Base-by-base conservation (phyloP, 805 yeast genomes). In the Hanseniaspora thailandica region DNA sequence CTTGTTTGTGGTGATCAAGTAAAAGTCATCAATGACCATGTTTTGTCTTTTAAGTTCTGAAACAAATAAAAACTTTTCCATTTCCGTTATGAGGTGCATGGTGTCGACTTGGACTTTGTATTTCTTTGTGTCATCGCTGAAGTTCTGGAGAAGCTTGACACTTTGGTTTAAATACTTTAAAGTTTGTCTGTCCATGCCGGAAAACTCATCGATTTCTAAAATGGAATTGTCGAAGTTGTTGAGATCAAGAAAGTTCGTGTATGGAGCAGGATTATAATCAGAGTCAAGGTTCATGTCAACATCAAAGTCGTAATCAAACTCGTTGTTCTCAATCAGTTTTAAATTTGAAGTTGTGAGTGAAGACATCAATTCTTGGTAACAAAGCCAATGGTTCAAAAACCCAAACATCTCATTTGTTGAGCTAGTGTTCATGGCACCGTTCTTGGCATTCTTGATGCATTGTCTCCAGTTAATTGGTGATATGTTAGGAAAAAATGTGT, bases 341-440 rank as follows among this genome's bases (percentile, higher is more conserved):
- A 48, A 17, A 26, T 48, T 41, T 17, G 52, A 48, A 12, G 52
- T 48, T 23, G 52, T 48, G 19, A 48, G 33, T 15, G 52, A 48
- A 2, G 52, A 40, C 52, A 48, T 33, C 20, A 72, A 71, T 52
- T 69, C 74, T 0, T 48, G 52, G 20, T 48, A 48, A 22, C 52
- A 40, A 15, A 48, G 23, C 52, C 52, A 48, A 23, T 48, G 45
- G 20, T 33, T 48, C 20, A 48, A 33, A 30, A 48, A 48, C 23
- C 34, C 23, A 40, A 48, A 39, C 45, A 48, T 39, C 28, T 48
- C 52, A 23, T 13, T 48, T 15, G 15, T 25, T n/a, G 43, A 13
- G 22, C 33, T 39, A 8, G 52, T 48, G 12, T 48, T 39, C 10
- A 39, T 4, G 25, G 31, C 34, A 5, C 52, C 52, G 12, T 34